Percentiles rank a stretch among this genome's conserved stretches.
Evolutionary conservation across 164 flowering plant species (phyloP).

Genomic region (Dillenia turbinata): DNA sequence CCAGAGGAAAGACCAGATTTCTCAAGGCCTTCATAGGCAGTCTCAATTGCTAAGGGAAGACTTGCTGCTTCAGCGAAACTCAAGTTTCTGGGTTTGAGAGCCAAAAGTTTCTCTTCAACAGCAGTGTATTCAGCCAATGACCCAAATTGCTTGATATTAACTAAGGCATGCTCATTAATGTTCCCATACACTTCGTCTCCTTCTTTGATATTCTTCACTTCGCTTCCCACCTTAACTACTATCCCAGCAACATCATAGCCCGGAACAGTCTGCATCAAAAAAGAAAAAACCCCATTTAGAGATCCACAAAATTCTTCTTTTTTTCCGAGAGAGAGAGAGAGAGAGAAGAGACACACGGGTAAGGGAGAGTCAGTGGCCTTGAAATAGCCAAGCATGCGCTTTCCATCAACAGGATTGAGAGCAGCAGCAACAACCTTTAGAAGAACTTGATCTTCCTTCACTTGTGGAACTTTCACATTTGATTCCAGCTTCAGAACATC

Average conservation of each 20-base stretch:
- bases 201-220: conserved; percentile 69
- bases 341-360: conserved; percentile 68
- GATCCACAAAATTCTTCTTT: too few relatives aligned
- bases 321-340: too few relatives aligned
- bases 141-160: conserved; percentile 82
- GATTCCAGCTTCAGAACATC: conserved; percentile 71
- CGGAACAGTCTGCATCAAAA: conserved; percentile 69
- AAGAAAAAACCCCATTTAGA: not conserved
- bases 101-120: conserved; percentile 87
- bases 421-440: conserved; percentile 89
- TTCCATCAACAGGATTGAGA: conserved; percentile 84
- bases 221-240: conserved; percentile 89
- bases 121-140: conserved; percentile 93
- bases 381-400: conserved; percentile 83
- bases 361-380: conserved; percentile 90
- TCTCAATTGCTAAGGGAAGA: conserved; percentile 90
- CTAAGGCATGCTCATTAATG: conserved; percentile 86
- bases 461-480: conserved; percentile 63
- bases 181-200: conserved; percentile 98
- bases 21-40: conserved; percentile 92
- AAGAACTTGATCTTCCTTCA: conserved; percentile 83
- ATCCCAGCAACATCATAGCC: conserved; percentile 96
- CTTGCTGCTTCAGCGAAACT: conserved; percentile 78
- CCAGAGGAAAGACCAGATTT: conserved; percentile 80
- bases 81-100: conserved; percentile 77